Evolutionary conservation across 257 asterid genomes (phyloP).

Genomic region (Fraxinus cuspidata): DNA sequence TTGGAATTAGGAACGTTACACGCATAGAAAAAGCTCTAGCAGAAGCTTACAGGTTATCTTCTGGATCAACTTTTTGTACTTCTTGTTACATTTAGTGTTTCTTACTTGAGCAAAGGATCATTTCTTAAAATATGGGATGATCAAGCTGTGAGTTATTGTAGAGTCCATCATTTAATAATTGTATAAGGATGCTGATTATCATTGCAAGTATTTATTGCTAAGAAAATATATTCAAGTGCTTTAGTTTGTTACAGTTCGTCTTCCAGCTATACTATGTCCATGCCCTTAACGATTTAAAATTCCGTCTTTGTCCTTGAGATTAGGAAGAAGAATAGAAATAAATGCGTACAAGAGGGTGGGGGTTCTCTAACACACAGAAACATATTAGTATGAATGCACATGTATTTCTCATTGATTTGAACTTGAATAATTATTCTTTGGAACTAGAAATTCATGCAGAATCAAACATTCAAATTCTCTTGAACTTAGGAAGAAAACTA

Average conservation of each 20-base stretch:
- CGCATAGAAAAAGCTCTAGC: constrained; percentile 87
- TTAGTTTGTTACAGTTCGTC: not conserved
- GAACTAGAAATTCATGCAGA: not conserved
- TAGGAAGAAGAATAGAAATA: not conserved
- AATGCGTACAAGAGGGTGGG: not conserved
- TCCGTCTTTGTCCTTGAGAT: not conserved
- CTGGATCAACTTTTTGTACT: constrained; percentile 2
- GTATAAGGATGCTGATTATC: not conserved
- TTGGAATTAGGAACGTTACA: constrained; percentile 94
- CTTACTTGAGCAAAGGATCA: not conserved
- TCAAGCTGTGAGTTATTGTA: not conserved
- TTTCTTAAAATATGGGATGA: not conserved
- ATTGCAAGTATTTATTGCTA: not conserved
- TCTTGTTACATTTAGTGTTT: not conserved
- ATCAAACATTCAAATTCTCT: not conserved
- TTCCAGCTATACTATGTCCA: not conserved
- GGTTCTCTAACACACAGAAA: not conserved
- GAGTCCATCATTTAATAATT: not conserved
- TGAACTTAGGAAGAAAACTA: not conserved
- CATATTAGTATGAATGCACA: not conserved
- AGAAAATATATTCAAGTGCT: not conserved
- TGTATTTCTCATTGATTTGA: not conserved
- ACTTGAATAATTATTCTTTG: not conserved
- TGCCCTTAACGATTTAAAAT: not conserved
- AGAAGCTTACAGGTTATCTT: constrained; percentile 81